A percentile compares a stretch with the other conserved stretches of the same genome.
Conservation (phyloP, 257 asterid genomes). For the Ilex aquifolium region DNA sequence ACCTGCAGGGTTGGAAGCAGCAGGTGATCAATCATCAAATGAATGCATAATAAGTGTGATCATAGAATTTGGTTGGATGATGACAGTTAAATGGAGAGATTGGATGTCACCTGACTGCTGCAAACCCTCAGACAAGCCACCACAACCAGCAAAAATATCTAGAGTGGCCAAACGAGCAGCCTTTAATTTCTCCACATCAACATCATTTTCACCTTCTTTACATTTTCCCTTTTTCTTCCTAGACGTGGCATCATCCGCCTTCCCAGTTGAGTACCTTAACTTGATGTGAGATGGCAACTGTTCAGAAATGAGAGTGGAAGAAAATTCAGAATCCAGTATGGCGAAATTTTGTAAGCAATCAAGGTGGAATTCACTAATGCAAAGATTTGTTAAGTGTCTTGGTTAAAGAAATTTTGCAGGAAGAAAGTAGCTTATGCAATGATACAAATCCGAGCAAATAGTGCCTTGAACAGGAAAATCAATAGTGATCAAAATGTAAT, state of each 20-base stretch:
- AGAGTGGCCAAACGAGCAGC: slow-evolving; percentile 47
- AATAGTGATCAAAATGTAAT: too few species aligned
- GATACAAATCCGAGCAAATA: too few species aligned
- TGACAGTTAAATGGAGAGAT: slow-evolving; percentile 8
- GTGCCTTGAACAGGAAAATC: too few species aligned
- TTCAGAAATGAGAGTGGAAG: slow-evolving; percentile 23
- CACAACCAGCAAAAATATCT: slow-evolving; percentile 96
- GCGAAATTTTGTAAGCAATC: slow-evolving; percentile 2
- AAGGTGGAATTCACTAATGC: not conserved
- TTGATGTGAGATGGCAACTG: slow-evolving; percentile 77
- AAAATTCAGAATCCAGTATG: slow-evolving; percentile 17
- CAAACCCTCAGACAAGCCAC: slow-evolving; percentile 92
- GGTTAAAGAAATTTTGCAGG: too few species aligned
- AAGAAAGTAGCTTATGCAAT: too few species aligned
- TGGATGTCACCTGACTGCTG: slow-evolving; percentile 54
- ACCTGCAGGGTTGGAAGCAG: slow-evolving; percentile 39
- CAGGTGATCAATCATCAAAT: slow-evolving; percentile 10
- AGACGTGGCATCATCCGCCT: slow-evolving; percentile 30
- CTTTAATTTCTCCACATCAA: slow-evolving; percentile 28
- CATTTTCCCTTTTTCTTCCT: slow-evolving; percentile 73
- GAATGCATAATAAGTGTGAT: slow-evolving; percentile 7
- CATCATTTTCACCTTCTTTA: slow-evolving; percentile 66
- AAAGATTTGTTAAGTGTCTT: not conserved
- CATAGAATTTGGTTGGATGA: not conserved
- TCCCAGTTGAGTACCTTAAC: slow-evolving; percentile 42